Conservation (phyloP, 2,329 filamentous ascomycete species). For the Aspergillus pseudoglaucus region DNA sequence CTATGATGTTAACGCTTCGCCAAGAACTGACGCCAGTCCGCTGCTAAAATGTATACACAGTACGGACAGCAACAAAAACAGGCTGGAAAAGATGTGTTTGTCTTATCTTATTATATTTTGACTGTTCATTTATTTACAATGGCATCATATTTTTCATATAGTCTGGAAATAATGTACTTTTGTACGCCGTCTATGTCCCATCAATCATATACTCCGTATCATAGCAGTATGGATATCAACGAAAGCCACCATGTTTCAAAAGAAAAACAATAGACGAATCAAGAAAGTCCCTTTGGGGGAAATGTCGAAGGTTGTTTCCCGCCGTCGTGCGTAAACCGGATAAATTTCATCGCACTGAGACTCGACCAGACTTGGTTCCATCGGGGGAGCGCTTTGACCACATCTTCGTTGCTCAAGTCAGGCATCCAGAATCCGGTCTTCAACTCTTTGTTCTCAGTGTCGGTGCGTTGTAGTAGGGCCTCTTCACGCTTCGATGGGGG, state of each 20-base stretch:
- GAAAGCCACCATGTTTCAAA: slow-evolving; percentile 18
- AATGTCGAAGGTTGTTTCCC: slow-evolving; percentile 64
- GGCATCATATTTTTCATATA: neutral
- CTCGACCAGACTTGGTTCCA: slow-evolving; percentile 86
- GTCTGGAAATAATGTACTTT: neutral
- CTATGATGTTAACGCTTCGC: slow-evolving; percentile 24
- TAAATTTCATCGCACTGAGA: slow-evolving; percentile 68
- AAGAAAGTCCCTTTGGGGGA: slow-evolving; percentile 59
- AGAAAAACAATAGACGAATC: slow-evolving; percentile 15
- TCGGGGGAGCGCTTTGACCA: slow-evolving; percentile 56
- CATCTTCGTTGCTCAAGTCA: slow-evolving; percentile 63
- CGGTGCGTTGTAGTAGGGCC: slow-evolving; percentile 64
- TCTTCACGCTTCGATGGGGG: slow-evolving; percentile 73
- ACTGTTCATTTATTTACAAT: neutral
- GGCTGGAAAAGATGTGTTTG: neutral
- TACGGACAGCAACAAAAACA: neutral
- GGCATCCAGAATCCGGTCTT: slow-evolving; percentile 75
- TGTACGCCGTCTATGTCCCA: slow-evolving; percentile 2
- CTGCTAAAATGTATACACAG: neutral
- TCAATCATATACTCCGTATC: slow-evolving; percentile 1
- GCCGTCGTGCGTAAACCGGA: slow-evolving; percentile 63
- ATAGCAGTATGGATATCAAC: slow-evolving; percentile 1
- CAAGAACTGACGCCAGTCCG: slow-evolving; percentile 10
- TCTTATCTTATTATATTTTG: neutral
- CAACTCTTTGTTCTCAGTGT: slow-evolving; percentile 69